Evolutionary conservation across 495 filamentous ascomycete genomes (phyloP).

Genomic region (Filosporella fistucella): DNA sequence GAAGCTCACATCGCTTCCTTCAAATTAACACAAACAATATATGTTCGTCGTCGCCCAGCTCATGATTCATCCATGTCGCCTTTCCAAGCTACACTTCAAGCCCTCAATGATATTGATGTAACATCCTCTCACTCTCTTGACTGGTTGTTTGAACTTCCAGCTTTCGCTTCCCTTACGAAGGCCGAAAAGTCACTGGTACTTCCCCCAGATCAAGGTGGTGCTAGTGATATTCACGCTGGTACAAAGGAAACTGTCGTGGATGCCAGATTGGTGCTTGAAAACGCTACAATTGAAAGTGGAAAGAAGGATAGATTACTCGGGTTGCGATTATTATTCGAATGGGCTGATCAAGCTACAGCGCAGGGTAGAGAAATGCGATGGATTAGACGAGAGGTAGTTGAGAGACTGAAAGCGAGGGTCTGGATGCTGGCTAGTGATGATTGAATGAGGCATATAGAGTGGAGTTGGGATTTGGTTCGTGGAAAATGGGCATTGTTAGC

Average conservation of each 20-base stretch:
- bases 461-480: too few species aligned
- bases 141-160: slow-evolving; percentile 69
- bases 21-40: slow-evolving; percentile 68
- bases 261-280: slow-evolving; percentile 64
- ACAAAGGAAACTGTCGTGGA: slow-evolving; percentile 69
- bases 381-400: slow-evolving; percentile 47
- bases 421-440: slow-evolving; percentile 44
- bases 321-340: slow-evolving; percentile 74
- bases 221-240: slow-evolving; percentile 41
- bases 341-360: slow-evolving; percentile 49
- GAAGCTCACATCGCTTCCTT: slow-evolving; percentile 66
- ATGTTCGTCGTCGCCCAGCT: slow-evolving; percentile 72
- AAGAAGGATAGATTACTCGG: slow-evolving; percentile 69
- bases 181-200: slow-evolving; percentile 75
- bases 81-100: slow-evolving; percentile 71
- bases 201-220: slow-evolving; percentile 45
- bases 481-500: too few species aligned
- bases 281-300: slow-evolving; percentile 52
- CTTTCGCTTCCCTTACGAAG: slow-evolving; percentile 62
- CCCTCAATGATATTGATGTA: slow-evolving; percentile 48
- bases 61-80: slow-evolving; percentile 61
- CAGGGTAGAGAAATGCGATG: slow-evolving; percentile 35
- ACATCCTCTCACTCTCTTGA: slow-evolving; percentile 48
- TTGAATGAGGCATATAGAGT: background rate
- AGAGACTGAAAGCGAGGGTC: slow-evolving; percentile 48